phyloP scores from a whole-genome alignment of 2,329 filamentous ascomycete genomes.

The Ophiostoma himal-ulmi region DNA sequence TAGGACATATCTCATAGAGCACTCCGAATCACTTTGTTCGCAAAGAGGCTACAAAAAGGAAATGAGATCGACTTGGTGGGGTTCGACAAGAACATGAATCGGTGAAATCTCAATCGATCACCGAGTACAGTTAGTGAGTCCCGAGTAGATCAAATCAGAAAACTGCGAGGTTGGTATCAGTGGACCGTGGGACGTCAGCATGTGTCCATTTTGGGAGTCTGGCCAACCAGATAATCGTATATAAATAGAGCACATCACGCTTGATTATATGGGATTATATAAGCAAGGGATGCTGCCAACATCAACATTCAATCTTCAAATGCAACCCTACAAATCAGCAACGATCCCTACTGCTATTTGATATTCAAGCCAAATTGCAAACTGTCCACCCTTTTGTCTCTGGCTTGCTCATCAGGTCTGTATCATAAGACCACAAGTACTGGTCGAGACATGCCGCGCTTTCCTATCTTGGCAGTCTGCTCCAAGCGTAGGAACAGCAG shows the following conservation, averaged over 20 bases:
- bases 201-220: background rate
- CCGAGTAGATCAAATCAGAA: background rate
- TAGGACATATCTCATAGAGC: too few species aligned
- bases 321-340: background rate
- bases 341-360: background rate
- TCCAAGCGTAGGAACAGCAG: background rate
- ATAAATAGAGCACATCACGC: background rate
- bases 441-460: background rate
- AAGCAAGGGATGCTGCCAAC: background rate
- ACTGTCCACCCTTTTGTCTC: too few species aligned
- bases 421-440: background rate
- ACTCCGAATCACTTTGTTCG: too few species aligned
- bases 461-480: background rate
- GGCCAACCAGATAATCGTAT: background rate
- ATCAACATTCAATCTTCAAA: background rate
- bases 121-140: too few species aligned
- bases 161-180: background rate
- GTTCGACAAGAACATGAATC: background rate
- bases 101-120: background rate
- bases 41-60: background rate
- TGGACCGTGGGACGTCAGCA: background rate
- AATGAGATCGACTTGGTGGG: background rate
- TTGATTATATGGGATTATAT: background rate
- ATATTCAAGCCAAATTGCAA: background rate
- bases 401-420: too few species aligned